These are phyloP conservation scores for Blepharisma japonicum DNA, from an alignment of 73 alveolate genomes.

Conservation along the genomic window DNA sequence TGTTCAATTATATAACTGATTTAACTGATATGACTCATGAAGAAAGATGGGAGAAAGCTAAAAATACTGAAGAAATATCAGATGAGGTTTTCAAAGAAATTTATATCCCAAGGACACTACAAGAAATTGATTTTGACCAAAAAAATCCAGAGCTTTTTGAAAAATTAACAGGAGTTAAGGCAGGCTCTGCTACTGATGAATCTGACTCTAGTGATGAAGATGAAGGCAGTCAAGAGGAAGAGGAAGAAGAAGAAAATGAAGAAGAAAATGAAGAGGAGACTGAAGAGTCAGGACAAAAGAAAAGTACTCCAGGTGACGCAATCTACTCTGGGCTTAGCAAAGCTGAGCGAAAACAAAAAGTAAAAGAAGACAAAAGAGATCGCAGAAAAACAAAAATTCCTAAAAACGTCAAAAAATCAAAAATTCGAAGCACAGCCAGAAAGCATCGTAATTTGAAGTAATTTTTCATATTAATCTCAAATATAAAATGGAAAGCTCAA, in stretches of 20 bases:
- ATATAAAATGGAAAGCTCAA: too few species aligned
- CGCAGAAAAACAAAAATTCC: constrained; percentile 93
- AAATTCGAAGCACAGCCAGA: constrained; percentile 63
- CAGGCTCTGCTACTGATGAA: constrained; percentile 54
- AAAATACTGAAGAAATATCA: constrained; percentile 32
- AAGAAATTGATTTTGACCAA: constrained; percentile 45
- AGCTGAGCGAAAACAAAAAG: constrained; percentile 88
- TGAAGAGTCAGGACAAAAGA: constrained; percentile 62
- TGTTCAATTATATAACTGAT: constrained; percentile 33
- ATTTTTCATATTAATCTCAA: too few species aligned
- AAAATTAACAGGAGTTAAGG: constrained; percentile 30
- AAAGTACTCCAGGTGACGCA: constrained; percentile 58
- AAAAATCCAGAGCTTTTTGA: neutral
- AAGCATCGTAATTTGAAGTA: constrained; percentile 33
- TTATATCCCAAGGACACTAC: constrained; percentile 71
- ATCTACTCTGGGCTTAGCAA: constrained; percentile 80
- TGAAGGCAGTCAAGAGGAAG: constrained; percentile 54
- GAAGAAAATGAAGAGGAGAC: constrained; percentile 61
- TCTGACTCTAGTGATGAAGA: constrained; percentile 62
- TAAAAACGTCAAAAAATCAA: constrained; percentile 84
- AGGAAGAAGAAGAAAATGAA: constrained; percentile 48
- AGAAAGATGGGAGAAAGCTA: constrained; percentile 23
- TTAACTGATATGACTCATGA: constrained; percentile 29
- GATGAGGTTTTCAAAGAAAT: constrained; percentile 53
- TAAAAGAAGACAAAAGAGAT: constrained; percentile 92